Conservation (phyloP, 495 filamentous ascomycete genomes). For the Aspergillus sclerotioniger region DNA sequence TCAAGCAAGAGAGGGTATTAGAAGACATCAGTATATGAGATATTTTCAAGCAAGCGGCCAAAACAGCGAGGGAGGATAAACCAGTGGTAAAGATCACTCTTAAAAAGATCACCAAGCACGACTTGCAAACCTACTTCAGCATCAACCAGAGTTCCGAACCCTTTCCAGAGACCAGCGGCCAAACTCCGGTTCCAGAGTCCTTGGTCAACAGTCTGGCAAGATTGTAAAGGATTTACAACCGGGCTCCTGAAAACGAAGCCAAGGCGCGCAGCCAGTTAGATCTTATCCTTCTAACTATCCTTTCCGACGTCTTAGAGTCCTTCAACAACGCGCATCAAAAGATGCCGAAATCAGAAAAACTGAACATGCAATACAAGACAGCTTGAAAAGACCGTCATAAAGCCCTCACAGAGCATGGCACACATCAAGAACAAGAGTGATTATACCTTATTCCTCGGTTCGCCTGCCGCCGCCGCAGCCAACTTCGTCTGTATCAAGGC, state of each 20-base stretch:
- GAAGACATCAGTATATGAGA: neutral
- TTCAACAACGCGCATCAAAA: neutral
- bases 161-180: neutral
- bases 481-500: neutral
- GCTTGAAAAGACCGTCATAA: neutral
- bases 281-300: neutral
- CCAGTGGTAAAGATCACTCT: neutral
- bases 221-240: neutral
- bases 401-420: neutral
- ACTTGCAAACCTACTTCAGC: neutral
- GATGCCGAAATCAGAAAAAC: neutral
- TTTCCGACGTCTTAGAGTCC: neutral
- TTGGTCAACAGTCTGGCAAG: neutral
- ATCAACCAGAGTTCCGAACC: neutral
- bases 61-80: neutral
- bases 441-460: neutral
- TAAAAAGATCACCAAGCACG: neutral
- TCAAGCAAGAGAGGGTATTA: neutral
- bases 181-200: neutral
- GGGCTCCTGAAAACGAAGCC: neutral
- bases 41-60: neutral
- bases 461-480: too few relatives aligned
- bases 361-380: neutral
- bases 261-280: neutral
- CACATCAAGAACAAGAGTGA: neutral